Percentiles rank a stretch among this genome's conserved stretches.
Evolutionary conservation across 2,329 filamentous ascomycete species (phyloP).

Genomic region (Teratosphaeria pseudoeucalypti): DNA sequence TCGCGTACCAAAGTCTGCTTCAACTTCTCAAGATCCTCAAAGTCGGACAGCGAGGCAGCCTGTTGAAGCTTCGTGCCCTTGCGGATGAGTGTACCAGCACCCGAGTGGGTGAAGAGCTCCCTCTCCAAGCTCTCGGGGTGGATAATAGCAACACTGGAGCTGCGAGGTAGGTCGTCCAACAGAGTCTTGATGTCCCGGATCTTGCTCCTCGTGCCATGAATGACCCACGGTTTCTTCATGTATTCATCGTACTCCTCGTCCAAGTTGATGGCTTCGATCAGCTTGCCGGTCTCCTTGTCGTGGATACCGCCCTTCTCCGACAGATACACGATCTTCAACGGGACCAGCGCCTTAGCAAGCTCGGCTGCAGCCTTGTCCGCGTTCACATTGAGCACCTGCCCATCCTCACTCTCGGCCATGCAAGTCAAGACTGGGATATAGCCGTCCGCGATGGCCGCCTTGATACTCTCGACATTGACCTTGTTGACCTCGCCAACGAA

Average conservation of each 20-base stretch:
- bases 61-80: conserved; percentile 81
- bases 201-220: conserved; percentile 89
- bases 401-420: conserved; percentile 87
- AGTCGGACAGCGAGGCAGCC: conserved; percentile 59
- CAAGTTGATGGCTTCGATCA: conserved; percentile 94
- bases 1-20: conserved; percentile 77
- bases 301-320: conserved; percentile 95
- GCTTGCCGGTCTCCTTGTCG: conserved; percentile 84
- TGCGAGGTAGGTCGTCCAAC: conserved; percentile 75
- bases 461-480: conserved; percentile 82
- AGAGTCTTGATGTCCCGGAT: conserved; percentile 97
- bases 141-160: conserved; percentile 93
- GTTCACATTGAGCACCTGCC: conserved; percentile 92
- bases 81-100: conserved; percentile 84
- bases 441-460: conserved; percentile 80
- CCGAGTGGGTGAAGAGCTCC: conserved; percentile 92
- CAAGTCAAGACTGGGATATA: conserved; percentile 91
- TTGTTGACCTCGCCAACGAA: conserved; percentile 90
- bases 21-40: conserved; percentile 64
- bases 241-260: conserved; percentile 91
- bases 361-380: conserved; percentile 94
- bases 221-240: conserved; percentile 90
- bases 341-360: conserved; percentile 77
- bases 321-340: conserved; percentile 96
- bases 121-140: conserved; percentile 93